Conservation (phyloP, 306 rosid genomes). For the Biancaea sappan region DNA sequence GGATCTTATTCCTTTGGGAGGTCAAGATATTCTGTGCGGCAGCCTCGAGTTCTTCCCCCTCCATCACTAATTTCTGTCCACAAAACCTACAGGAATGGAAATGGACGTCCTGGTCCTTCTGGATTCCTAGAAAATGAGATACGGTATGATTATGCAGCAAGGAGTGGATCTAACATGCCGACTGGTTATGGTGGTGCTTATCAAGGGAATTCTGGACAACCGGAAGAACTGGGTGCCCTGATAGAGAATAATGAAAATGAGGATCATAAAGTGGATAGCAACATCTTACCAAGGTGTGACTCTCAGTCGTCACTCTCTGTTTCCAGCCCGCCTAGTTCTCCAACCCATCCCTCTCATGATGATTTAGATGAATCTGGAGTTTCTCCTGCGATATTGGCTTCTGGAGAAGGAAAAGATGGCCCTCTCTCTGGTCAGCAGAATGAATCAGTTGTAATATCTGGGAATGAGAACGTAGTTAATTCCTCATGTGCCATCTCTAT, state of each 20-base stretch:
- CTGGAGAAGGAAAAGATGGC: conserved; percentile 52
- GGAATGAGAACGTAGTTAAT: conserved; percentile 47
- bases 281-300: conserved; percentile 65
- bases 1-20: conserved; percentile 75
- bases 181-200: conserved; percentile 46
- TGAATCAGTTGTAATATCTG: conserved; percentile 45
- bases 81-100: conserved; percentile 58
- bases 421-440: conserved; percentile 47
- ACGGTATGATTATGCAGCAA: conserved; percentile 54
- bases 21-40: conserved; percentile 77
- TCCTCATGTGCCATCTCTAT: conserved; percentile 48
- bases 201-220: conserved; percentile 46
- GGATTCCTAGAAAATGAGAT: conserved; percentile 64
- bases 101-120: conserved; percentile 57
- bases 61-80: conserved; percentile 66
- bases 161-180: conserved; percentile 53
- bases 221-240: conserved; percentile 51
- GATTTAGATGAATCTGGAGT: conserved; percentile 84
- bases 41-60: conserved; percentile 98
- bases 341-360: conserved; percentile 91
- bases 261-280: conserved; percentile 51
- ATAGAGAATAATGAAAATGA: conserved; percentile 54
- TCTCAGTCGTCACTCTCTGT: conserved; percentile 97
- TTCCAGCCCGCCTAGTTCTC: conserved; percentile 92
- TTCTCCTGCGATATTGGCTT: conserved; percentile 56